phyloP scores from a whole-genome alignment of 768 basidiomycete genomes.

The Amanita rubescens region DNA sequence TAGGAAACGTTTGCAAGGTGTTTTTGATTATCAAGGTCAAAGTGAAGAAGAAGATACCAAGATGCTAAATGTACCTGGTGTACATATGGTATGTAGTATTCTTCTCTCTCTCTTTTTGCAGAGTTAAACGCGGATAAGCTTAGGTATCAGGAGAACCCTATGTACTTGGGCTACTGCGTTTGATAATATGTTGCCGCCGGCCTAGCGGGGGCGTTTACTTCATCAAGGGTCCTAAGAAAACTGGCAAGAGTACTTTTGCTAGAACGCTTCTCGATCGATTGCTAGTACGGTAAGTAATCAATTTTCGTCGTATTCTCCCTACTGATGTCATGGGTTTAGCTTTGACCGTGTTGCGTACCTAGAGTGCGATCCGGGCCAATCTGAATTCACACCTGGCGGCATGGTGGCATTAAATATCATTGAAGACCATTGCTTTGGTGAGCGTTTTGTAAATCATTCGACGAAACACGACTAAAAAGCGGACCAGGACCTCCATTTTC shows the following conservation, averaged over 20 bases:
- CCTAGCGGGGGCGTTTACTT: conserved; percentile 38
- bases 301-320: neutral
- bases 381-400: conserved; percentile 86
- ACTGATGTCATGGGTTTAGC: conserved; percentile 25
- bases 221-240: conserved; percentile 79
- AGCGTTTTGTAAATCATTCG: neutral
- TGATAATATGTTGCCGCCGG: conserved; percentile 14
- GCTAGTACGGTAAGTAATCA: conserved; percentile 36
- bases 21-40: conserved; percentile 45
- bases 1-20: conserved; percentile 54
- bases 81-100: conserved; percentile 36
- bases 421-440: conserved; percentile 65
- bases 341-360: conserved; percentile 83
- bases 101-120: neutral
- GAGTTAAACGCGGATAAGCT: conserved; percentile 21
- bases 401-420: conserved; percentile 76
- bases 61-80: conserved; percentile 39
- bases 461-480: neutral
- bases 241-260: conserved; percentile 88
- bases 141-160: conserved; percentile 27
- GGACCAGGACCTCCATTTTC: conserved; percentile 78
- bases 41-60: conserved; percentile 21
- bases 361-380: conserved; percentile 91
- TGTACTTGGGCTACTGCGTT: conserved; percentile 32
- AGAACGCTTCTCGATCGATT: conserved; percentile 67